A percentile compares a stretch with the other conserved stretches of the same genome.
phyloP scores from a whole-genome alignment of 164 flowering plant genomes.

The Litsea cubeba region DNA sequence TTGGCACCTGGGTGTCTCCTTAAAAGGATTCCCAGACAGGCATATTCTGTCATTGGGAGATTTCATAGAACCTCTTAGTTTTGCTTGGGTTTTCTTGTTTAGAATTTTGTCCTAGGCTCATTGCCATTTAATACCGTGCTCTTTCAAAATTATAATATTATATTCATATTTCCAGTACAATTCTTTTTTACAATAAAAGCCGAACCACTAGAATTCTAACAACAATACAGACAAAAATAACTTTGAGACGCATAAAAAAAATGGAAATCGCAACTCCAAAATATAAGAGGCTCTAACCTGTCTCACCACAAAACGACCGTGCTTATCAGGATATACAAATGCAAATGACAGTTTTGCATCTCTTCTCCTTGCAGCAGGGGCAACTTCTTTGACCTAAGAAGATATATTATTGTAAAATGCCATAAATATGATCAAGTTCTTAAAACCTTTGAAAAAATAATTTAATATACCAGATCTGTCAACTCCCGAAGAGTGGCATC shows the following conservation, averaged over 20 bases:
- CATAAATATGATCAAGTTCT: neutral
- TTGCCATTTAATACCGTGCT: neutral
- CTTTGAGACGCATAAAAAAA: neutral
- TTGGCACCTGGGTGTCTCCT: neutral
- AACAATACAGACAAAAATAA: neutral
- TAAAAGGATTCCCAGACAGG: neutral
- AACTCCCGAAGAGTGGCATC: constrained; percentile 97
- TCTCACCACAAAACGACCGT: constrained; percentile 67
- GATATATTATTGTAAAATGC: neutral
- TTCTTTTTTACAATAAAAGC: neutral
- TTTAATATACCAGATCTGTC: constrained; percentile 69
- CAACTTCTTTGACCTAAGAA: constrained; percentile 88
- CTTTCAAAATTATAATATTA: neutral
- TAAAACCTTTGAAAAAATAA: neutral
- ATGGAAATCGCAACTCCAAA: neutral
- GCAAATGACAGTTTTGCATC: constrained; percentile 93
- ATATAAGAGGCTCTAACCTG: constrained; percentile 36
- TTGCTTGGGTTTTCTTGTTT: neutral
- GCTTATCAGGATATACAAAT: constrained; percentile 86
- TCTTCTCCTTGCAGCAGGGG: constrained; percentile 84
- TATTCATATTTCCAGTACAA: too few relatives aligned
- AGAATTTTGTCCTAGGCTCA: neutral
- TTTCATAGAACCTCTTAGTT: neutral
- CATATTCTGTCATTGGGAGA: neutral
- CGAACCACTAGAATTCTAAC: neutral